Evolutionary conservation across 2,329 filamentous ascomycete species (phyloP).

Genomic region (Apiospora arundinis): DNA sequence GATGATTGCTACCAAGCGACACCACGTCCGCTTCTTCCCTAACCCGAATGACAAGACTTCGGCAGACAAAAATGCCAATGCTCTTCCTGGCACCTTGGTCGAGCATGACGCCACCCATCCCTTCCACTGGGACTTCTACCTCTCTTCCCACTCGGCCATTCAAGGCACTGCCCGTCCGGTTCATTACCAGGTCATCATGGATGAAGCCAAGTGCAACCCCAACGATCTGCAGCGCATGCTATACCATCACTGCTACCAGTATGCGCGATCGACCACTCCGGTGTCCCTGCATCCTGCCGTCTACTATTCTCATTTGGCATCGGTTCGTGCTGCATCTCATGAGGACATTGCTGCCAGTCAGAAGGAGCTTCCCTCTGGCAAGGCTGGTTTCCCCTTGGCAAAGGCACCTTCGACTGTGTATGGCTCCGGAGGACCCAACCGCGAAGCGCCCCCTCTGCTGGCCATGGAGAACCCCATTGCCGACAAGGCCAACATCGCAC

Average conservation of each 20-base stretch:
- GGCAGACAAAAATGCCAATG: slow-evolving; percentile 79
- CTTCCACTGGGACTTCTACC: slow-evolving; percentile 86
- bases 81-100: slow-evolving; percentile 84
- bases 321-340: slow-evolving; percentile 79
- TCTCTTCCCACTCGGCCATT: slow-evolving; percentile 72
- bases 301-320: slow-evolving; percentile 94
- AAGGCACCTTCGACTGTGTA: slow-evolving; percentile 28
- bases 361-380: slow-evolving; percentile 50
- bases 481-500: slow-evolving; percentile 28
- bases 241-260: slow-evolving; percentile 95
- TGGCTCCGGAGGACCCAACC: neutral
- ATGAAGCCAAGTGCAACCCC: slow-evolving; percentile 73
- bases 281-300: slow-evolving; percentile 89
- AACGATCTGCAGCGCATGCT: slow-evolving; percentile 85
- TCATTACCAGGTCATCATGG: slow-evolving; percentile 87
- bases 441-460: slow-evolving; percentile 37
- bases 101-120: slow-evolving; percentile 91
- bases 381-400: slow-evolving; percentile 43
- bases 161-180: slow-evolving; percentile 94
- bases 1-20: slow-evolving; percentile 89
- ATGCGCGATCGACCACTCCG: slow-evolving; percentile 87
- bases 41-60: slow-evolving; percentile 52
- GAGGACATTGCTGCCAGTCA: slow-evolving; percentile 58
- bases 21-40: slow-evolving; percentile 94
- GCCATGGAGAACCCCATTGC: slow-evolving; percentile 34